Conservation (phyloP, 1,284 basidiomycete species). For the Taiwanofungus camphoratus region DNA sequence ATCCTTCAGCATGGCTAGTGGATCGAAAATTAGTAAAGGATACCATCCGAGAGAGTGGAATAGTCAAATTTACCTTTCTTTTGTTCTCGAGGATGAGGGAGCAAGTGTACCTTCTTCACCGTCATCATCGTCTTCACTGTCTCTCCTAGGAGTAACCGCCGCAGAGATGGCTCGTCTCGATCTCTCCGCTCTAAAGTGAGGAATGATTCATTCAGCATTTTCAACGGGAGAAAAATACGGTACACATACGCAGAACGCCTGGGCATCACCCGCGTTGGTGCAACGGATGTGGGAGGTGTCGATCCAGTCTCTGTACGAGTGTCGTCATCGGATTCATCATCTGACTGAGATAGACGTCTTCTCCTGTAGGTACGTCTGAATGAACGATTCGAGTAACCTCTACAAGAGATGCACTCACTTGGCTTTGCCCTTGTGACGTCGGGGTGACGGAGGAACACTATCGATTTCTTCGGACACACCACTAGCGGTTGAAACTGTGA, state of each 20-base stretch:
- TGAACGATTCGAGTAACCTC: too few species aligned
- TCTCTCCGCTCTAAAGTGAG: conserved; percentile 18
- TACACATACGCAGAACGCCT: conserved; percentile 31
- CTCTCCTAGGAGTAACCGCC: conserved; percentile 27
- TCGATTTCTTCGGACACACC: conserved; percentile 25
- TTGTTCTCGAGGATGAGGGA: not conserved
- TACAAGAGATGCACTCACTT: conserved; percentile 22
- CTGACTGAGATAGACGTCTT: conserved; percentile 37
- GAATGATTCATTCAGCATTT: not conserved
- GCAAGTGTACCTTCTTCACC: conserved; percentile 9
- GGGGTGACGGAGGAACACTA: conserved; percentile 19
- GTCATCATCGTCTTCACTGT: conserved; percentile 31
- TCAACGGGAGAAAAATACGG: not conserved
- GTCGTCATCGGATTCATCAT: conserved; percentile 39
- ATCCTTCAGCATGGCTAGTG: not conserved
- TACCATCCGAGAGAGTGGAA: too few species aligned
- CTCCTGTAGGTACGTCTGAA: conserved; percentile 19
- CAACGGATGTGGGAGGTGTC: conserved; percentile 19
- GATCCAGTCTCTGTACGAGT: conserved; percentile 22
- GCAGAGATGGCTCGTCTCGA: conserved; percentile 24
- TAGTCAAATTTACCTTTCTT: too few species aligned
- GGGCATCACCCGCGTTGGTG: conserved; percentile 31
- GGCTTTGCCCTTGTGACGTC: conserved; percentile 24
- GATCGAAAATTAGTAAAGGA: too few species aligned
- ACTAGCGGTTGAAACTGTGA: conserved; percentile 24